Evolutionary conservation across 2,329 filamentous ascomycete genomes (phyloP).

Genomic region (Trichoderma sp.): DNA sequence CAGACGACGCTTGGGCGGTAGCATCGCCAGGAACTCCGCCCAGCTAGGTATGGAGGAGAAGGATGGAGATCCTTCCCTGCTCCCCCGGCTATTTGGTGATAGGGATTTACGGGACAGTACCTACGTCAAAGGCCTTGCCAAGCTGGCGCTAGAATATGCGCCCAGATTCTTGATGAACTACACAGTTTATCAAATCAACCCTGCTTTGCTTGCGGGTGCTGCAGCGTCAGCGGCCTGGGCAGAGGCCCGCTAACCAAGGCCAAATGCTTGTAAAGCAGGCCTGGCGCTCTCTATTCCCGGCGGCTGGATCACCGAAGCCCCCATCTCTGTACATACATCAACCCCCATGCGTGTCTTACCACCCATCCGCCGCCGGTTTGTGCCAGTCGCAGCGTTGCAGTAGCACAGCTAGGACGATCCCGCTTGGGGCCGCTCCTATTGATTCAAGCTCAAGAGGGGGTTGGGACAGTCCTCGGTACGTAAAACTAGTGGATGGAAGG

Average conservation of each 20-base stretch:
- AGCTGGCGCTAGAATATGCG: neutral
- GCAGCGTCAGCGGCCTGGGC: neutral
- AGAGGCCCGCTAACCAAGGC: neutral
- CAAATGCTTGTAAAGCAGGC: neutral
- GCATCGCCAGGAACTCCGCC: neutral
- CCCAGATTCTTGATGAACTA: neutral
- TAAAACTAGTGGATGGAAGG: neutral
- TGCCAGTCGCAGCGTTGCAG: neutral
- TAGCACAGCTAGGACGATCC: neutral
- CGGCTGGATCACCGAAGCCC: neutral
- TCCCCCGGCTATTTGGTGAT: neutral
- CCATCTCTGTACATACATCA: neutral
- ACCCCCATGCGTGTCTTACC: neutral
- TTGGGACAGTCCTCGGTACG: neutral
- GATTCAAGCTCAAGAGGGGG: constrained; percentile 1
- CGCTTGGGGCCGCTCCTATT: neutral
- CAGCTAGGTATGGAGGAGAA: neutral
- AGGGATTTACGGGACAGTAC: neutral
- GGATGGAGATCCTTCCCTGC: neutral
- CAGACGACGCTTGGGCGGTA: neutral
- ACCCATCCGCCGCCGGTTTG: neutral
- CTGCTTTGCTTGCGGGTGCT: neutral
- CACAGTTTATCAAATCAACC: neutral
- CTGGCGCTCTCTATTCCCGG: neutral
- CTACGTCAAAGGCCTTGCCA: neutral